Evolutionary conservation across 208 protist species (phyloP).

Genomic region (Crithidia sp.): DNA sequence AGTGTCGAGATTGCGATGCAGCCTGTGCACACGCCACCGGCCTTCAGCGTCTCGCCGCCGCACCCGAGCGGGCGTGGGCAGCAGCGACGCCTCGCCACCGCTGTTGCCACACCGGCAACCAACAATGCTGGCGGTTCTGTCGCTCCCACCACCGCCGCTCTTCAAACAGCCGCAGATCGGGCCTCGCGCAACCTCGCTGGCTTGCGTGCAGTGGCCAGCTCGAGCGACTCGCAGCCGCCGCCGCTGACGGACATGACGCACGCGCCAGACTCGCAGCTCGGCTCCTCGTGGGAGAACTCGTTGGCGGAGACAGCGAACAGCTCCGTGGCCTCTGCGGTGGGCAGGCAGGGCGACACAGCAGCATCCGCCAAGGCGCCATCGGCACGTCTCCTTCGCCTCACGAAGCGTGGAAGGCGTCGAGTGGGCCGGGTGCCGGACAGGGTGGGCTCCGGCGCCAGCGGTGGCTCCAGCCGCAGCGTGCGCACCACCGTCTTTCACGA

Average conservation of each 20-base stretch:
- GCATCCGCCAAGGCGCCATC: background rate
- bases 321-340: background rate
- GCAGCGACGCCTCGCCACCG: background rate
- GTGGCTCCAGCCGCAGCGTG: background rate
- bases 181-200: background rate
- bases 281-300: conserved; percentile 18
- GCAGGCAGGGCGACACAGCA: background rate
- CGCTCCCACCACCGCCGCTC: too few relatives aligned
- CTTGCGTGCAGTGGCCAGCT: background rate
- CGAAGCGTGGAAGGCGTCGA: background rate
- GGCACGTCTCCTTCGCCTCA: background rate
- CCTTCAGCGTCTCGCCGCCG: conserved; percentile 3
- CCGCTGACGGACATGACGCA: conserved; percentile 21
- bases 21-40: background rate
- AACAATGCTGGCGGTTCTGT: too few relatives aligned
- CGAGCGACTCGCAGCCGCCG: conserved; percentile 6
- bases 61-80: background rate
- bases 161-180: background rate
- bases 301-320: background rate
- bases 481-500: conserved; percentile 1
- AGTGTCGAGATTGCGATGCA: background rate
- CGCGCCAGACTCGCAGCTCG: background rate
- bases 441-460: background rate
- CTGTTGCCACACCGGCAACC: too few relatives aligned
- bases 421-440: background rate